Percentiles rank a stretch among this genome's conserved stretches.
Conservation (phyloP, 257 asterid species). For the Cordia subcordata region DNA sequence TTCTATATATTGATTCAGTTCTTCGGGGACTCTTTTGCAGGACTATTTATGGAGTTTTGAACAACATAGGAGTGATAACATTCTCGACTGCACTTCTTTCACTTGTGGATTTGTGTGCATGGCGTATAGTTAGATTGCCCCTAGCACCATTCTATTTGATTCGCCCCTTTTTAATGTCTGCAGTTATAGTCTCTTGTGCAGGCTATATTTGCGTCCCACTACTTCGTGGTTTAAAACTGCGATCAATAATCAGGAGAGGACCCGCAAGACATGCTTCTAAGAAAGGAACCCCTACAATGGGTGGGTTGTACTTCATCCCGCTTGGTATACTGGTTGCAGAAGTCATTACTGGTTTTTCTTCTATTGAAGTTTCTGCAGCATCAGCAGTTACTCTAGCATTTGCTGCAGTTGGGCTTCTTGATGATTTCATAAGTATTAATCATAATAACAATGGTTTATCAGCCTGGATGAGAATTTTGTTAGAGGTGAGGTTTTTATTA, state of each 20-base stretch:
- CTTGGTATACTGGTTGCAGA: conserved; percentile 78
- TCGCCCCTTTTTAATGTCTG: conserved; percentile 70
- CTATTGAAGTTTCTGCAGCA: conserved; percentile 71
- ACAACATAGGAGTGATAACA: conserved; percentile 57
- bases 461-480: conserved; percentile 48
- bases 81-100: conserved; percentile 51
- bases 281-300: conserved; percentile 82
- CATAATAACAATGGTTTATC: conserved; percentile 41
- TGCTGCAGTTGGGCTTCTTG: conserved; percentile 67
- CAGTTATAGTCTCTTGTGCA: conserved; percentile 44
- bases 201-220: conserved; percentile 87
- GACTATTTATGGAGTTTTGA: conserved; percentile 58
- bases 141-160: conserved; percentile 66
- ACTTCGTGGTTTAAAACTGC: conserved; percentile 54
- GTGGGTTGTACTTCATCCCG: conserved; percentile 79
- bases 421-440: conserved; percentile 49
- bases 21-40: conserved; percentile 42
- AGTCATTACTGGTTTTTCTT: conserved; percentile 53
- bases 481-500: conserved; percentile 53
- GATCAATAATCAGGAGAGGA: conserved; percentile 43
- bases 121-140: conserved; percentile 88
- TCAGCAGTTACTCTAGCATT: conserved; percentile 59
- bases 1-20: conserved; percentile 1
- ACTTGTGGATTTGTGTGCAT: conserved; percentile 80
- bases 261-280: conserved; percentile 50